These are phyloP conservation scores for Termitomyces sp. DNA, from an alignment of 768 basidiomycete species.

Conservation along the genomic window DNA sequence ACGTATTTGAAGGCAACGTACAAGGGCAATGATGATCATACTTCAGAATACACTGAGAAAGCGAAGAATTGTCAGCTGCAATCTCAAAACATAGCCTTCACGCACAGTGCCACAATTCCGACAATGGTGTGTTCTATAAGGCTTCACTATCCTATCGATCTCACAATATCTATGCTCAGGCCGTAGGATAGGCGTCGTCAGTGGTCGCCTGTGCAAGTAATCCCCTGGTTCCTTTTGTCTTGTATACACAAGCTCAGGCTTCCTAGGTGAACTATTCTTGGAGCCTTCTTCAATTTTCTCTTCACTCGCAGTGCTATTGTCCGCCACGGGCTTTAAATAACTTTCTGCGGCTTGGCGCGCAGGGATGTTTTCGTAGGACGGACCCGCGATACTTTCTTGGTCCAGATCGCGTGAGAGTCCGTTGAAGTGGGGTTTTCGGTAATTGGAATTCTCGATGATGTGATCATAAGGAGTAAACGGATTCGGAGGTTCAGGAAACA, in stretches of 20 bases:
- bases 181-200: slow-evolving; percentile 38
- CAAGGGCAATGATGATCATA: slow-evolving; percentile 92
- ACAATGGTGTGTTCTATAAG: slow-evolving; percentile 76
- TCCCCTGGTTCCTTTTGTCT: slow-evolving; percentile 2
- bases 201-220: slow-evolving; percentile 27
- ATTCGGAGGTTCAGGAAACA: slow-evolving; percentile 14
- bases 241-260: slow-evolving; percentile 1
- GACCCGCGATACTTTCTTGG: slow-evolving; percentile 31
- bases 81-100: slow-evolving; percentile 7
- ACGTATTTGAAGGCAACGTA: slow-evolving; percentile 29
- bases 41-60: slow-evolving; percentile 66
- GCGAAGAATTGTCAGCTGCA: slow-evolving; percentile 1
- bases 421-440: slow-evolving; percentile 1
- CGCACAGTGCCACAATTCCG: slow-evolving; percentile 75
- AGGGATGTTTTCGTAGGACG: slow-evolving; percentile 35
- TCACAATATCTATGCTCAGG: slow-evolving; percentile 66
- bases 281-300: neutral
- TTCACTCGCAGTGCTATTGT: neutral
- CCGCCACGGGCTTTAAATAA: neutral
- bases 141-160: slow-evolving; percentile 62
- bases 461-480: slow-evolving; percentile 5
- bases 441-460: slow-evolving; percentile 1
- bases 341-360: neutral
- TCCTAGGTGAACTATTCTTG: neutral
- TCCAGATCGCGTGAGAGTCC: slow-evolving; percentile 11